phyloP scores from a whole-genome alignment of 106 monocot species.

The Narthecium ossifragum region DNA sequence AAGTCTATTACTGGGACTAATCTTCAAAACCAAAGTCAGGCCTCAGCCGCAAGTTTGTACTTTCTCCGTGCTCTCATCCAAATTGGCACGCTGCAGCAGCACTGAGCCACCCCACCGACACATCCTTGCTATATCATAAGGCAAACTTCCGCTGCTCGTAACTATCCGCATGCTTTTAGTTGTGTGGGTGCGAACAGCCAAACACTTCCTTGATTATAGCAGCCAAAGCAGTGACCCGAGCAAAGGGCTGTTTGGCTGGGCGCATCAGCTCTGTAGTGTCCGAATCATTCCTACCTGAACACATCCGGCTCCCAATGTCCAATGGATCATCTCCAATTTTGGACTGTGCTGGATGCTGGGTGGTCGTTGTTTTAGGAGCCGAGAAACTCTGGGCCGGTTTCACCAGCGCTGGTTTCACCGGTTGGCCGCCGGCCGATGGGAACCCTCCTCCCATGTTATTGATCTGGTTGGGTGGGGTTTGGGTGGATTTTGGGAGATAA shows the following conservation, averaged over 20 bases:
- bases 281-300: conserved; percentile 72
- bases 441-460: conserved; percentile 9
- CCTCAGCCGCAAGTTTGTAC: conserved; percentile 80
- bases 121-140: conserved; percentile 81
- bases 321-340: conserved; percentile 42
- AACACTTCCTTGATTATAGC: conserved; percentile 72
- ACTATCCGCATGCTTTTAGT: too few species aligned
- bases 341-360: conserved; percentile 6
- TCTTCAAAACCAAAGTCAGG: conserved; percentile 77
- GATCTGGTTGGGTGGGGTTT: conserved; percentile 6
- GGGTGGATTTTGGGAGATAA: conserved; percentile 51
- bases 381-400: conserved; percentile 1
- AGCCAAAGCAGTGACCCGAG: conserved; percentile 43
- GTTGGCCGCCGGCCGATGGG: conserved; percentile 9
- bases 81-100: conserved; percentile 84
- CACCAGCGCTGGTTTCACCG: conserved; percentile 36
- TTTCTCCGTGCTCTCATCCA: conserved; percentile 90
- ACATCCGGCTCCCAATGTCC: conserved; percentile 27
- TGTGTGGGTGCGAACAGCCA: too few species aligned
- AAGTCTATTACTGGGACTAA: conserved; percentile 83
- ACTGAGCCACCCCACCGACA: too few species aligned
- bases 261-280: conserved; percentile 92
- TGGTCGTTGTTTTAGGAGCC: too few species aligned
- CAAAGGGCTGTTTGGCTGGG: conserved; percentile 79
- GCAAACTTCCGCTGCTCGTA: conserved; percentile 90